Base-by-base conservation (phyloP, 2,329 filamentous ascomycete species). In the Tolypocladium capitatum region DNA sequence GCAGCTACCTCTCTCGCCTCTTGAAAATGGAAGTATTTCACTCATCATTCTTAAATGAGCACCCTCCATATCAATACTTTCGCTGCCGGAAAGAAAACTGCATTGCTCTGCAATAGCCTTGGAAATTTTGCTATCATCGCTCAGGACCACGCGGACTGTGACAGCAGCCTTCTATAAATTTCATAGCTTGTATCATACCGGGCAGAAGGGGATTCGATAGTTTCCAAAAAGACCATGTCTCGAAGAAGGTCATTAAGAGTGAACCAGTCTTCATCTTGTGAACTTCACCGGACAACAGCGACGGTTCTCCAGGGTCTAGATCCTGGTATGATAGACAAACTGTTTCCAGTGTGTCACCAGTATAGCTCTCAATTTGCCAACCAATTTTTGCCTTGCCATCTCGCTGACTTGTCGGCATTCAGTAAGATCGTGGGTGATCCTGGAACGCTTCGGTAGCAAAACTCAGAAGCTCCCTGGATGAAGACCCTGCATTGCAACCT, bases 141-240 rank as follows among this genome's bases (percentile, higher is more conserved):
- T 64, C 57, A 80, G 83, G 0, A 68, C 63, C 64, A 84, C 83
- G 36, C 78, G 74, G 8, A 83, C 76, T 14, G 14, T 16, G 13
- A 33, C 31, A 7, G 14, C 31, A 33, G 31, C 31, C 14, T 33
- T 16, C 31, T 51, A 76, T 84, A 78, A 48, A 78, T 78, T n/a
- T 80, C 80, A 84, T 78, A 1, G 80, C 77, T 36, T 79, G 71
- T 2, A 70, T 65, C 2, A 83, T 80, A 44, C 76, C 76, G 0
- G 70, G 68, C 45, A 80, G 73, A 6, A 83, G 61, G 21, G 80
- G 80, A 59, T 84, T 80, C 80, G 54, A 86, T 68, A 21, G 86
- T 71, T 7, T 80, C 80, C 49, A 88, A 66, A 65, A 88, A 84
- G 2, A 75, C 80, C 78, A 91, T 85, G 38, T 80, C 73, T 40